Evolutionary conservation across 73 alveolate species (phyloP).

Genomic region (Symbiodinium natans): DNA sequence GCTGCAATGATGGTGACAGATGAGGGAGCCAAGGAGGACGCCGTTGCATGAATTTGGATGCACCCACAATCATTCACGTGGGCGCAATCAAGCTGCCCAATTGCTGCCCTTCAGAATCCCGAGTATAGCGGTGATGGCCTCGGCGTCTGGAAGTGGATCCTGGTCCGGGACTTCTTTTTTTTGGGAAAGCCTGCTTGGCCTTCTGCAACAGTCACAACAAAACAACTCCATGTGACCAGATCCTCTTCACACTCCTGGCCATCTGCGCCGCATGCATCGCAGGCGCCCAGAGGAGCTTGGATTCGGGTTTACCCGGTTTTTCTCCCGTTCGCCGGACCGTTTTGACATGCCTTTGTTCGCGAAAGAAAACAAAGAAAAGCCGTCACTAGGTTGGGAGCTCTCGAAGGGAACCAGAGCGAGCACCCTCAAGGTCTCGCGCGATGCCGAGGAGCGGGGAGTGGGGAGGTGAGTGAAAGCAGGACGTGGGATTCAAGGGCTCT

Average conservation of each 20-base stretch:
- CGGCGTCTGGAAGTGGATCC: neutral
- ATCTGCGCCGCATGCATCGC: neutral
- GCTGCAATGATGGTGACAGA: neutral
- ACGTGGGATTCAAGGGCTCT: neutral
- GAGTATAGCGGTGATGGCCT: neutral
- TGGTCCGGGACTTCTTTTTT: neutral
- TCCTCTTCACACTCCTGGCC: neutral
- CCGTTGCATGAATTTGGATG: neutral
- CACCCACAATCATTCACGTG: too few species aligned
- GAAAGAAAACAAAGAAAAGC: too few species aligned
- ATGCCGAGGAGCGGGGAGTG: neutral
- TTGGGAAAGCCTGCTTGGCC: too few species aligned
- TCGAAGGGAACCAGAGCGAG: neutral
- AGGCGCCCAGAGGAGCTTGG: neutral
- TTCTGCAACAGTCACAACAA: too few species aligned
- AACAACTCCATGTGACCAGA: too few species aligned
- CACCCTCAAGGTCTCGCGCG: neutral
- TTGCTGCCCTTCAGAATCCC: neutral
- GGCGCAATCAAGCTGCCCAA: neutral
- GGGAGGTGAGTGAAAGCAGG: too few species aligned
- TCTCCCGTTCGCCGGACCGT: neutral
- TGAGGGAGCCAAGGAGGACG: neutral
- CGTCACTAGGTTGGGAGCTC: neutral
- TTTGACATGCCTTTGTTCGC: too few species aligned
- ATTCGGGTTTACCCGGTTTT: neutral